Percentiles rank a stretch among this genome's conserved stretches.
These are phyloP conservation scores for Ceratonia siliqua DNA, from an alignment of 306 rosid species.

Conservation along the genomic window DNA sequence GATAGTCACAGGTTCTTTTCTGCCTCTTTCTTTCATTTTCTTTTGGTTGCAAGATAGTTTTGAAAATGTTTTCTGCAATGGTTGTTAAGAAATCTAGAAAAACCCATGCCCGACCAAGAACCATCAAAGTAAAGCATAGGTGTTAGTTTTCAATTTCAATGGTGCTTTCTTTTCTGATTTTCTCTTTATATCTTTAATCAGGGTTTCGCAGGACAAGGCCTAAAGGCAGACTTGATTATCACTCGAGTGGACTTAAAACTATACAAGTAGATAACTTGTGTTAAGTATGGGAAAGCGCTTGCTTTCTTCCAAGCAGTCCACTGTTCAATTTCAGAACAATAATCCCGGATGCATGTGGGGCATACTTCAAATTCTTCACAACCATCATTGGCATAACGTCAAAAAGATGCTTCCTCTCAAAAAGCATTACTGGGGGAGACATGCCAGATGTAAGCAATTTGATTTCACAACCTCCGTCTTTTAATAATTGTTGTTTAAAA, in stretches of 20 bases:
- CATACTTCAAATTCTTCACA: slow-evolving; percentile 48
- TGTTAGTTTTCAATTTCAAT: slow-evolving; percentile 18
- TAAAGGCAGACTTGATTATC: neutral
- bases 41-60: slow-evolving; percentile 17
- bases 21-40: slow-evolving; percentile 6
- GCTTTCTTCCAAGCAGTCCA: slow-evolving; percentile 39
- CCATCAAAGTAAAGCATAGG: neutral
- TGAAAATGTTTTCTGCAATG: neutral
- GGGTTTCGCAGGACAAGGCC: slow-evolving; percentile 17
- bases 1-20: neutral
- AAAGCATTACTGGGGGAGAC: slow-evolving; percentile 48
- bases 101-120: neutral
- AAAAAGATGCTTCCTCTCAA: slow-evolving; percentile 54
- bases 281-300: slow-evolving; percentile 46
- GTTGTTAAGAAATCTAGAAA: neutral
- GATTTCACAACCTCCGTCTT: slow-evolving; percentile 15
- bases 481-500: slow-evolving; percentile 5
- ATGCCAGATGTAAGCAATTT: slow-evolving; percentile 48
- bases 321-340: slow-evolving; percentile 29
- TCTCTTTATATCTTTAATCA: neutral
- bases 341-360: slow-evolving; percentile 60
- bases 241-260: neutral
- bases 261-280: neutral
- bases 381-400: slow-evolving; percentile 63
- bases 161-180: slow-evolving; percentile 13